A percentile compares a stretch with the other conserved stretches of the same genome.
Conservation (phyloP, 169 alveolate species). For the Cryptosporidium sp. region DNA sequence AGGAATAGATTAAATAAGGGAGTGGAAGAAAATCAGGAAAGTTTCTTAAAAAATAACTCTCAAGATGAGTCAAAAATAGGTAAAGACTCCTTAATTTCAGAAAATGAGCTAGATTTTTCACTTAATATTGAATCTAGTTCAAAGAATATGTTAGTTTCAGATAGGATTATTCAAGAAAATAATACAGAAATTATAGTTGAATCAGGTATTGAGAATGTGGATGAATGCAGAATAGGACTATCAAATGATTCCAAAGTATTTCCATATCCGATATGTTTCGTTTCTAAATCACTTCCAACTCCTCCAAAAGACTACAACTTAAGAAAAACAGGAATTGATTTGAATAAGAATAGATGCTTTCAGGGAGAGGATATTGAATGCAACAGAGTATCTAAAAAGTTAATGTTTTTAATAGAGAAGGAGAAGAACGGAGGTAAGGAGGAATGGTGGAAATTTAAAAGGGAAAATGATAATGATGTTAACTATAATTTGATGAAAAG, state of each 20-base stretch:
- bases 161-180: background rate
- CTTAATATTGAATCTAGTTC: background rate
- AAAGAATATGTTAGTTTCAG: background rate
- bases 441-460: background rate
- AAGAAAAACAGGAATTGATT: constrained; percentile 40
- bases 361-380: background rate
- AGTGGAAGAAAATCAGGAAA: constrained; percentile 2
- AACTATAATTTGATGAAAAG: too few relatives aligned
- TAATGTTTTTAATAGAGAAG: background rate
- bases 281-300: constrained; percentile 66
- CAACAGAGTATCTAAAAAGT: background rate
- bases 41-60: background rate
- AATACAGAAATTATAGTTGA: background rate
- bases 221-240: background rate
- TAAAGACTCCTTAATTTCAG: constrained; percentile 4
- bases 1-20: background rate
- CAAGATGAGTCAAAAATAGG: background rate
- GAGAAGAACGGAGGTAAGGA: background rate
- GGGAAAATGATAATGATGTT: background rate
- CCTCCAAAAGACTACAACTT: constrained; percentile 62
- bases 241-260: constrained; percentile 17
- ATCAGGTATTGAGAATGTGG: background rate
- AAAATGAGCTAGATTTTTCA: background rate
- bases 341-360: constrained; percentile 5
- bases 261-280: constrained; percentile 66